Evolutionary conservation across 305 asterid species (phyloP), one percentile per base, ranked within the genome.

Genomic region (Fraxinus ornus): DNA sequence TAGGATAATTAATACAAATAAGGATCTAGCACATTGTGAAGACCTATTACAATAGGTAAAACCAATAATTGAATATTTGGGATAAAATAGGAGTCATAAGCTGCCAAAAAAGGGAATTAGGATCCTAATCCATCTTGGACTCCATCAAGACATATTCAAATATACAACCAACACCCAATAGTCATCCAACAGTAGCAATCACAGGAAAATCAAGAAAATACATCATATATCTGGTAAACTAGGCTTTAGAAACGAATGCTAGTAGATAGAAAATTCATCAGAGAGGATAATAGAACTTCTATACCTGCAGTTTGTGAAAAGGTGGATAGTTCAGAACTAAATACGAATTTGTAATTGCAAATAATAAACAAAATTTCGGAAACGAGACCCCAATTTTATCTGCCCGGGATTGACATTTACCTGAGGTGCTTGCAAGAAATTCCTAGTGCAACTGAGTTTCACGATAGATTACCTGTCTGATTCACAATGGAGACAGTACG

Each of bases 391-490:
- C 26, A 55, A 55, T n/a, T 55, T 55, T 55, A 55, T 55, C 64
- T 1, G 24, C 7, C 66, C 22, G 66, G 26, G 66, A 55, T 55
- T 55, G 66, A 49, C 62, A 49, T 49, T 49, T 4, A 17, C 62
- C 62, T 49, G 62, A 49, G 7, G 24, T 55, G 62, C 64, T 55
- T 70, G 81, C n/a, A 68, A 44, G 19, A 49, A 49, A 49, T 49
- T 49, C 60, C 60, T 49, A 49, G 82, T 88, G 88, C 85, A 88
- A 75, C 84, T 10, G 0, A 55, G 24, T 55, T 0, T 30, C 8
- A 0, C 0, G 5, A 88, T 85, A 83, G 86, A n/a, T 17, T 55
- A 55, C 64, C 64, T 55, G 64, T 5, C 64, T 55, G 64, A n/a
- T 49, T 49, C 7, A 15, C 60, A 3, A 49, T 17, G 24, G 24